phyloP scores from a whole-genome alignment of 306 rosid species.

The Urtica urens region DNA sequence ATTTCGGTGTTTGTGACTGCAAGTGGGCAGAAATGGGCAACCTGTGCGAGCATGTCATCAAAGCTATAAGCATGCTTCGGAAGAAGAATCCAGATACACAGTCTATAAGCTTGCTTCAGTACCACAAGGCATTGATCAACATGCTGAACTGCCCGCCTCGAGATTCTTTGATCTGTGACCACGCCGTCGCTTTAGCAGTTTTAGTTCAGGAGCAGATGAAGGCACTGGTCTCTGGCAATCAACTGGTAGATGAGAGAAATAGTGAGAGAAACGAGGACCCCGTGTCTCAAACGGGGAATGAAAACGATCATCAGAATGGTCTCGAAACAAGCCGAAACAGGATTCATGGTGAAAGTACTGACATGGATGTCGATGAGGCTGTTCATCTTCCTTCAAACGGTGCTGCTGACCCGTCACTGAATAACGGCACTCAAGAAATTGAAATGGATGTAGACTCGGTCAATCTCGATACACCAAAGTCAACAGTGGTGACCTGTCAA shows the following conservation, averaged over 20 bases:
- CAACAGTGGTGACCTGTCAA: constrained; percentile 20
- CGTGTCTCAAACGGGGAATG: too few relatives aligned
- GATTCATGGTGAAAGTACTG: constrained; percentile 15
- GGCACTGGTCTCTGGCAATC: constrained; percentile 21
- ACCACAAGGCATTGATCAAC: constrained; percentile 44
- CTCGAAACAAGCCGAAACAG: too few relatives aligned
- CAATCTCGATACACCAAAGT: constrained; percentile 17
- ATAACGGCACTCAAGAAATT: constrained; percentile 16
- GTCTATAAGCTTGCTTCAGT: constrained; percentile 58
- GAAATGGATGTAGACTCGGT: constrained; percentile 28
- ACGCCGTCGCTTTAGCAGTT: constrained; percentile 64
- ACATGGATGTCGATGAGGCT: constrained; percentile 7
- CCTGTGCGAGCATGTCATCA: constrained; percentile 66
- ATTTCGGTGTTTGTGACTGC: constrained; percentile 62
- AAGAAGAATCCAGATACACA: constrained; percentile 32
- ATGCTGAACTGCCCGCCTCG: constrained; percentile 64
- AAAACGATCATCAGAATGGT: too few relatives aligned
- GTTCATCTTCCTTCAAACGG: constrained; percentile 24
- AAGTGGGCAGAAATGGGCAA: constrained; percentile 75
- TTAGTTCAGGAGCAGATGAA: constrained; percentile 57
- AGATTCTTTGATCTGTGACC: constrained; percentile 76
- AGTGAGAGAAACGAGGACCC: constrained; percentile 30
- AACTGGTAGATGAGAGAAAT: too few relatives aligned
- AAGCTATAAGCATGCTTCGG: constrained; percentile 41
- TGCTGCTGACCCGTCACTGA: constrained; percentile 18